Conservation (phyloP, 768 basidiomycete genomes). For the Tremella mesenterica region DNA sequence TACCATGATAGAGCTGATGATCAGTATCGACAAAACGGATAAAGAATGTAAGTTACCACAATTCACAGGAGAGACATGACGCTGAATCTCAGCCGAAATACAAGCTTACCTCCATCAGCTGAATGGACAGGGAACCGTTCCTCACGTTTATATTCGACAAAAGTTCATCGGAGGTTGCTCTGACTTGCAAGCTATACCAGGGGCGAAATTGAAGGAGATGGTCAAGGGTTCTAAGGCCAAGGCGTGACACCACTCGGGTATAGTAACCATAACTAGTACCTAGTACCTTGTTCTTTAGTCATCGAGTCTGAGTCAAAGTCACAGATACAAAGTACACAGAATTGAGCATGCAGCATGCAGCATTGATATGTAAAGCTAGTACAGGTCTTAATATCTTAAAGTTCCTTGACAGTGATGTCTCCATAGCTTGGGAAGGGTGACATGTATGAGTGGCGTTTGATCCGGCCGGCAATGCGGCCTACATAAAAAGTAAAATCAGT, state of each 20-base stretch:
- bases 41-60: conserved; percentile 30
- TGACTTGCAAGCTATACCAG: conserved; percentile 34
- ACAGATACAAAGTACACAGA: too few relatives aligned
- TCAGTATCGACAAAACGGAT: conserved; percentile 37
- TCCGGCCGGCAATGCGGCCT: too few relatives aligned
- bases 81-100: conserved; percentile 34
- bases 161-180: conserved; percentile 44
- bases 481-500: too few relatives aligned
- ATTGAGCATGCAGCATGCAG: too few relatives aligned
- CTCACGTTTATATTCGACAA: conserved; percentile 42
- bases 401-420: too few relatives aligned
- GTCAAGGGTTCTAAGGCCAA: conserved; percentile 5
- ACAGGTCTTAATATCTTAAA: too few relatives aligned
- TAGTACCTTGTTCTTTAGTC: too few relatives aligned
- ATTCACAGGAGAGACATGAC: not conserved
- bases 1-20: not conserved
- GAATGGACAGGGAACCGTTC: conserved; percentile 42
- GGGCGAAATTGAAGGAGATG: conserved; percentile 25
- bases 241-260: not conserved
- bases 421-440: too few relatives aligned
- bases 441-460: too few relatives aligned
- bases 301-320: too few relatives aligned
- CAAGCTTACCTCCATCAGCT: conserved; percentile 37
- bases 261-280: too few relatives aligned
- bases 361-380: too few relatives aligned